Percentiles rank a stretch among this genome's conserved stretches.
Conservation (phyloP, 1,284 basidiomycete species). For the Boletus subluridellus region DNA sequence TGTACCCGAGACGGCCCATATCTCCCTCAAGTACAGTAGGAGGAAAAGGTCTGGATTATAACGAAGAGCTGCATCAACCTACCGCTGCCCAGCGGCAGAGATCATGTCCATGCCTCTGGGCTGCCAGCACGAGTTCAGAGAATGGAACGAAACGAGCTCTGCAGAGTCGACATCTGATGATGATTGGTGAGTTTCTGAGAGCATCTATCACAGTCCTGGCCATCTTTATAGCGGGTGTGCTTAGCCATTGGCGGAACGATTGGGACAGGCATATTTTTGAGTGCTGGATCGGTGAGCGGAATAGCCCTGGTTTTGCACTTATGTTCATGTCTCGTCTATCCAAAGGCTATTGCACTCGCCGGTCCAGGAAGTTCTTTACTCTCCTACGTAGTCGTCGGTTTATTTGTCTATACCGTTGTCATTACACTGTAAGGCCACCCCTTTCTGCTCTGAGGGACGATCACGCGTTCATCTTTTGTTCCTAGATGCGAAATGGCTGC, state of each 20-base stretch:
- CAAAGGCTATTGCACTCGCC: slow-evolving; percentile 41
- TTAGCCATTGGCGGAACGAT: slow-evolving; percentile 46
- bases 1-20: neutral
- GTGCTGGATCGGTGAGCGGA: slow-evolving; percentile 40
- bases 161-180: slow-evolving; percentile 41
- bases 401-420: slow-evolving; percentile 55
- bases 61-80: slow-evolving; percentile 4
- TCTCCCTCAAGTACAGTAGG: slow-evolving; percentile 1
- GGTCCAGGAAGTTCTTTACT: slow-evolving; percentile 50
- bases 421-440: slow-evolving; percentile 42
- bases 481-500: slow-evolving; percentile 44
- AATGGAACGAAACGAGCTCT: slow-evolving; percentile 39
- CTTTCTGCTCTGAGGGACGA: neutral
- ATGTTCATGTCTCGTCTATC: neutral
- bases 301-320: neutral
- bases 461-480: neutral
- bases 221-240: neutral
- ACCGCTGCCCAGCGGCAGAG: neutral
- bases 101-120: neutral
- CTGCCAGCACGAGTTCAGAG: slow-evolving; percentile 9
- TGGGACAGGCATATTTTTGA: slow-evolving; percentile 45
- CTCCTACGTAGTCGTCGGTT: slow-evolving; percentile 47
- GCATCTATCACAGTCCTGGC: neutral
- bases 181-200: slow-evolving; percentile 38
- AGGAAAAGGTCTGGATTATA: neutral